Evolutionary conservation across 2,329 filamentous ascomycete species (phyloP).

Genomic region (Zasmidium angulare): DNA sequence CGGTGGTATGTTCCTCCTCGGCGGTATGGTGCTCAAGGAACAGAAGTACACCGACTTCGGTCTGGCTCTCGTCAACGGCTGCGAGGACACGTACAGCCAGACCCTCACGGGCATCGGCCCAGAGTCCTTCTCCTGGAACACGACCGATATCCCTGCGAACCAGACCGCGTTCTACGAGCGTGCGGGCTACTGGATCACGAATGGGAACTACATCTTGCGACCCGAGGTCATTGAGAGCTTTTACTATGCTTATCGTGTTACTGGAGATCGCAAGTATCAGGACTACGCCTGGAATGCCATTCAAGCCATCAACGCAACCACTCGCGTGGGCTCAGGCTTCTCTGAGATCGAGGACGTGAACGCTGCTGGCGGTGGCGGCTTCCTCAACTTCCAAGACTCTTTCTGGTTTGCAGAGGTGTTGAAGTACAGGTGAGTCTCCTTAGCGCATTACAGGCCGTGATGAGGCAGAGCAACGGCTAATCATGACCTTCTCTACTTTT

Average conservation of each 20-base stretch:
- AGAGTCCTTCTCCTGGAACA: constrained; percentile 53
- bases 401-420: constrained; percentile 82
- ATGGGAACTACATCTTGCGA: constrained; percentile 66
- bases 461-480: background rate
- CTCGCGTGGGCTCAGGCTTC: constrained; percentile 19
- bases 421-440: constrained; percentile 49
- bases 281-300: constrained; percentile 23
- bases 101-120: constrained; percentile 76
- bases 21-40: constrained; percentile 66
- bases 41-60: constrained; percentile 73
- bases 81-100: constrained; percentile 69
- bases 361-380: constrained; percentile 46
- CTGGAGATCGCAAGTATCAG: constrained; percentile 21
- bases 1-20: constrained; percentile 82
- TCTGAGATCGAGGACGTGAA: constrained; percentile 19
- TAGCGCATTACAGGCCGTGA: background rate
- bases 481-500: constrained; percentile 45
- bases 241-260: constrained; percentile 27
- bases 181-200: constrained; percentile 70
- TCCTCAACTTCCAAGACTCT: constrained; percentile 74
- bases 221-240: constrained; percentile 27
- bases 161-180: constrained; percentile 61
- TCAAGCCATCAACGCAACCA: constrained; percentile 15
- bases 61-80: constrained; percentile 68
- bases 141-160: constrained; percentile 33